Evolutionary conservation across 108 stramenopile genomes (phyloP), one percentile per base, ranked within the genome.

Genomic region (Cyclostephanos invisitatus): DNA sequence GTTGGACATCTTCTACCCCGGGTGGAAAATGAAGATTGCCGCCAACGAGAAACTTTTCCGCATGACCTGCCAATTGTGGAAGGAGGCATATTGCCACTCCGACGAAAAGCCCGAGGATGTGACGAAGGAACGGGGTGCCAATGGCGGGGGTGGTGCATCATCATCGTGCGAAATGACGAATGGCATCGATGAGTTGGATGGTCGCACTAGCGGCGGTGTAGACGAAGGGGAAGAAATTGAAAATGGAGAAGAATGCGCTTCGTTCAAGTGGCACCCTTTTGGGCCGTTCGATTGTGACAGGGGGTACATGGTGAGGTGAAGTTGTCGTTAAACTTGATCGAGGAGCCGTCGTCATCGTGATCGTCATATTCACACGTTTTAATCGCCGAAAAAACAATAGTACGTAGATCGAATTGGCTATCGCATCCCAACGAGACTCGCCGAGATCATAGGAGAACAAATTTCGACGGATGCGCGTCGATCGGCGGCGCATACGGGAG

Each of bases 331-430:
- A 36, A 46, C 44, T 14, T 46, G 15, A 15, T 14, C 44, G 17
- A 11, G 15, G 14, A 15, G 15, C 44, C 14, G 14, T 15, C 14
- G 14, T 15, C 44, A 0, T 15, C 44, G 44, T 46, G 12, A 15
- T 14, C 17, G 24, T 55, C 17, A 40, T 55, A 29, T 69, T 57
- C 57, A 58, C 15, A 8, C 35, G 12, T 48, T 54, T 21, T 21
- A 5, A n/a, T 53, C 32, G 35, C 54, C 12, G 11, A 47, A 15
- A 44, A 35, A 2, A n/a, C 36, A 35, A 72, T 57, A 77, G 76
- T 96, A 95, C 73, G 85, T 97, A 21, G 96, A 97, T 84, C 87
- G 96, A 12, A 72, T 92, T n/a, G 89, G 96, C 12, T 95, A 83
- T 81, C 84, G 96, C 7, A 62, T 97, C 17, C 96, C 96, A 36